These are phyloP conservation scores for Papiliotrema fonsecae DNA, from an alignment of 1,284 basidiomycete species.

Conservation along the genomic window DNA sequence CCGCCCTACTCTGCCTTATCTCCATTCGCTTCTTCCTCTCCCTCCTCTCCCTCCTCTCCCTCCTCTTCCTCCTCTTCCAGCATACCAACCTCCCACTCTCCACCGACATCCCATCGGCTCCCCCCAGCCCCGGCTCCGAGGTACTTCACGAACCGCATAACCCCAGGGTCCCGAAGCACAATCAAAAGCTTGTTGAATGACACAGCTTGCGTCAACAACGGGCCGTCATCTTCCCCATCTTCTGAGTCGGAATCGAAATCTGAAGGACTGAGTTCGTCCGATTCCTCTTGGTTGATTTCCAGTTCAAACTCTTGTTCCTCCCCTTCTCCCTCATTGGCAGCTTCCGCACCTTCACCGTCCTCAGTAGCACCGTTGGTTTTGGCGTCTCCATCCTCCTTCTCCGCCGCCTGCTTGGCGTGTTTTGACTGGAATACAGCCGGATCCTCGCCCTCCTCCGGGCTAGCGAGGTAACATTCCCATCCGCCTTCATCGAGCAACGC, in stretches of 20 bases:
- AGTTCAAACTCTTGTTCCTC: conserved; percentile 40
- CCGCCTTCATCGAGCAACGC: conserved; percentile 67
- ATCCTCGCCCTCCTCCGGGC: conserved; percentile 87
- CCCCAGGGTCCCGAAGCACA: conserved; percentile 85
- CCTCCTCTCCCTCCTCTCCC: conserved; percentile 14
- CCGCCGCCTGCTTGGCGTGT: conserved; percentile 21
- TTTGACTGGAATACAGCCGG: conserved; percentile 83
- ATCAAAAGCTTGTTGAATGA: conserved; percentile 86
- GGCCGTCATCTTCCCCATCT: conserved; percentile 64
- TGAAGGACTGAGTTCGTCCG: conserved; percentile 45
- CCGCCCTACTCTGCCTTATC: background rate
- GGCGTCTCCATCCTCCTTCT: background rate
- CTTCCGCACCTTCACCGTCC: conserved; percentile 4
- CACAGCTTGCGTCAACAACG: conserved; percentile 82
- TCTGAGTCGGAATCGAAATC: conserved; percentile 53
- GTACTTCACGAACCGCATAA: conserved; percentile 92
- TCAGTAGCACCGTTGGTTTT: background rate
- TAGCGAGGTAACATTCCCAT: conserved; percentile 97
- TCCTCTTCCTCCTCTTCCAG: conserved; percentile 49
- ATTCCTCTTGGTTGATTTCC: conserved; percentile 48
- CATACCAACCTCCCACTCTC: conserved; percentile 72
- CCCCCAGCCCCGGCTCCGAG: conserved; percentile 79
- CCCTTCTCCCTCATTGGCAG: conserved; percentile 15
- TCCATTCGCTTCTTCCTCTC: conserved; percentile 8
- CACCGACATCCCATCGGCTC: conserved; percentile 83